Base-by-base conservation (phyloP, 78 protist genomes). In the Guillardia theta region DNA sequence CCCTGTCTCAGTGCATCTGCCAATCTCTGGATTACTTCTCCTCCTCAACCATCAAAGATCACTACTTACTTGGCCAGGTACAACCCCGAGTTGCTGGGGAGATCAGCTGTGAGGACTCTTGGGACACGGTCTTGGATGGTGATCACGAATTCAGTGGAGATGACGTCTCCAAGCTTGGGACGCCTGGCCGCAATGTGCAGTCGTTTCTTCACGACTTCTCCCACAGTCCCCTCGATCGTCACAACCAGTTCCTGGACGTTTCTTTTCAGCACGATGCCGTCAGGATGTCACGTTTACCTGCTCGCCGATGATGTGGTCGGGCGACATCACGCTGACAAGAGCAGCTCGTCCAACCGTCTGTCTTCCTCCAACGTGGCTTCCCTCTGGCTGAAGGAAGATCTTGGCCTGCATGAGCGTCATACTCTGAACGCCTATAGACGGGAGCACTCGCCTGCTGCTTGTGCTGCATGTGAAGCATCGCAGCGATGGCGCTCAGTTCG, bases 151-250 rank as follows among this genome's bases (percentile, higher is more conserved):
- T 12, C 22, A 3, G 83, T 24, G n/a, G 41, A 22, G 41, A 70
- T 70, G 83, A 70, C 83, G 83, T 70, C 83, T 36, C 83, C 83
- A 12, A 70, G 83, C 83, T 70, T 24, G 1, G 83, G 83, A 36
- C 36, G n/a, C 36, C 36, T 1, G 45, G 83, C 6, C 83, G n/a
- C 22, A 12, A 70, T 70, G 83, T 70, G 83, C 41, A 70, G 10
- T 24, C 41, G 6, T 43, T 3, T 70, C 83, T 36, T 24, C 46
- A 24, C 22, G 36, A 43, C n/a, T 15, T 70, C 83, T 22, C 83
- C 83, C 41, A 70, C 83, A 36, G 83, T 33, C 46, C 83, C 83
- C 1, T 33, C 41, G 4, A 33, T 1, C 41, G 83, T 70, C 83
- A 70, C 83, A 15, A 70, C 1, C 83, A 70, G 6, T 8, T 58